phyloP scores from a whole-genome alignment of 208 protist genomes.

The Leishmania major region DNA sequence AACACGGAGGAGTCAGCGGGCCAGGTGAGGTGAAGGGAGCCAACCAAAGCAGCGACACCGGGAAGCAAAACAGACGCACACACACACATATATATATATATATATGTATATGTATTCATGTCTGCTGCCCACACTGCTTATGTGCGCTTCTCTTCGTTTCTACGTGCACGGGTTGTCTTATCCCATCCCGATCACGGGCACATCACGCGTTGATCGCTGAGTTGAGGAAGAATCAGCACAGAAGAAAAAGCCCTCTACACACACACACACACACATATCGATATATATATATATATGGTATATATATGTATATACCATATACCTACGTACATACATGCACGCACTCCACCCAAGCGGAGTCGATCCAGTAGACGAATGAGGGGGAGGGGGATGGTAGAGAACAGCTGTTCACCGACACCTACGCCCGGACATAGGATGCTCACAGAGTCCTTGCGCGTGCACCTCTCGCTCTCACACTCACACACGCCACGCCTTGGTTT shows the following conservation, averaged over 20 bases:
- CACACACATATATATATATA: neutral
- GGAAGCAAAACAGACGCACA: neutral
- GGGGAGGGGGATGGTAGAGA: neutral
- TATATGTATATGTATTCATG: neutral
- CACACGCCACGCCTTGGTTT: neutral
- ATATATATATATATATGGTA: too few species aligned
- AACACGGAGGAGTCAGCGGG: neutral
- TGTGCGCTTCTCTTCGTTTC: neutral
- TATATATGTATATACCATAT: too few species aligned
- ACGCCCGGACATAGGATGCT: neutral
- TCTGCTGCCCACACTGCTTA: neutral
- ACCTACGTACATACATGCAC: neutral
- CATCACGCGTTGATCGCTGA: too few species aligned
- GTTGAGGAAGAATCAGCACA: too few species aligned
- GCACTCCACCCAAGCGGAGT: neutral
- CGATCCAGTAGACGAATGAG: neutral
- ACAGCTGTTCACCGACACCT: neutral
- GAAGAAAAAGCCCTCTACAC: too few species aligned
- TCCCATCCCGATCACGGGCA: too few species aligned
- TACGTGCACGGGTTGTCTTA: neutral
- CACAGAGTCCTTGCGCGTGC: neutral
- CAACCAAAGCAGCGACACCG: neutral
- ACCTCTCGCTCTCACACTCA: too few species aligned
- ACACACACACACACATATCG: too few species aligned
- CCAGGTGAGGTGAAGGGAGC: neutral